Base-by-base conservation (phyloP, 345 rosid species). In the Schrenkiella parvula region DNA sequence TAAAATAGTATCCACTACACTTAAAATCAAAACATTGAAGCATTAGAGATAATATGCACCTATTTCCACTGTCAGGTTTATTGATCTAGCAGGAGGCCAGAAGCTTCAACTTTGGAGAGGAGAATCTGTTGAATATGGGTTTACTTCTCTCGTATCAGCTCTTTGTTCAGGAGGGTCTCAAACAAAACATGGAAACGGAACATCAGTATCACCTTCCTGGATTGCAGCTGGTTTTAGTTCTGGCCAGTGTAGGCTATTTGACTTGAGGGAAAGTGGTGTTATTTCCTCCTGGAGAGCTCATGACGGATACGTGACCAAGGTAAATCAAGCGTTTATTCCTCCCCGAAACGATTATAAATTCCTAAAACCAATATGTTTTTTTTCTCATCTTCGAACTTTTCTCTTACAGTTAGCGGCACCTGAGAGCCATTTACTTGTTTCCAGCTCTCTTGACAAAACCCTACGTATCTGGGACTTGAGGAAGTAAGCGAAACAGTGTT, bases 41-140 rank as follows among this genome's bases (percentile, higher is more conserved):
- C 46, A 43, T 19, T 28, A 37, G 74, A 14, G 18, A 38, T 43
- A 29, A 28, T n/a, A 53, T n/a, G 65, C 64, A 43, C 22, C 34
- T 23, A 46, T 31, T 18, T 39, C 39, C 31, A 53, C 32, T 62
- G 34, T 64, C 77, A 77, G 98, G 80, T 88, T 90, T 80, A 82
- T 92, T 73, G 95, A 92, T 78, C 76, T 87, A 70, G 64, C 82
- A 67, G 76, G 72, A 77, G 89, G 95, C 73, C 88, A 68, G 79
- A 92, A 90, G 81, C 93, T 92, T 84, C 88, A 92, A 79, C 70
- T 83, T 25, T 87, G 88, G 98, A 87, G 82, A 80, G 93, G 97
- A 78, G 95, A 90, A 80, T 66, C 81, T 65, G 56, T 70, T 76
- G 97, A 90, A 68, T 79, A 83, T 70, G 82, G 86, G 58, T 92